Evolutionary conservation across 2,329 filamentous ascomycete genomes (phyloP).

Genomic region (Apiospora pterosperma): DNA sequence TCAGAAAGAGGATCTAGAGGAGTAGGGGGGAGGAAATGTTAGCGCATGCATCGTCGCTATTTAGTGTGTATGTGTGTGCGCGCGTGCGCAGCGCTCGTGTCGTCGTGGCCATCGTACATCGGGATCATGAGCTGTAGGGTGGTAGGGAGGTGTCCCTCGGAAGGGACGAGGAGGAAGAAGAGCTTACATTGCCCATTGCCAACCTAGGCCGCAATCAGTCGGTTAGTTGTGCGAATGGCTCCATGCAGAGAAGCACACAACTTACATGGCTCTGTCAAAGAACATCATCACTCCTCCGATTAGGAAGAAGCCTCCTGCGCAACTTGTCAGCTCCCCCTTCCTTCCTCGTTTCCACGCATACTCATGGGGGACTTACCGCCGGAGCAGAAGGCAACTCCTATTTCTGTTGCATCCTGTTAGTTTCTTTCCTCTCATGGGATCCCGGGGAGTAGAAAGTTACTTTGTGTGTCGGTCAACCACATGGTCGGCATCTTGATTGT

Average conservation of each 20-base stretch:
- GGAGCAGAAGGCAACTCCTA: slow-evolving; percentile 96
- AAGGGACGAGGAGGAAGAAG: no score
- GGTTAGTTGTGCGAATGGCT: neutral
- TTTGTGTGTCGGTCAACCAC: slow-evolving; percentile 96
- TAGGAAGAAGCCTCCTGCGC: slow-evolving; percentile 85
- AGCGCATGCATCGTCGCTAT: slow-evolving; percentile 7
- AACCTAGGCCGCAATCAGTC: slow-evolving; percentile 53
- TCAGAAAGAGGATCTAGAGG: slow-evolving; percentile 87
- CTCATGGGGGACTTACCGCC: slow-evolving; percentile 66
- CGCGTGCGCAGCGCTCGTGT: neutral
- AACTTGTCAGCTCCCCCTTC: slow-evolving; percentile 3
- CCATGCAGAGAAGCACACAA: slow-evolving; percentile 14
- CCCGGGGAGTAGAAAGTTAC: slow-evolving; percentile 49
- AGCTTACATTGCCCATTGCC: slow-evolving; percentile 87
- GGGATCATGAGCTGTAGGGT: neutral
- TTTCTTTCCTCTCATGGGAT: neutral
- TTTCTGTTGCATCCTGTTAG: slow-evolving; percentile 60
- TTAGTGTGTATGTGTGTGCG: neutral
- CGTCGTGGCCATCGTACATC: neutral
- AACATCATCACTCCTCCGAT: slow-evolving; percentile 93
- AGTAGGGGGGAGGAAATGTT: neutral
- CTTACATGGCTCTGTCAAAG: slow-evolving; percentile 93
- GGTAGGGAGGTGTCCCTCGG: slow-evolving; percentile 8
- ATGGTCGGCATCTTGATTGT: slow-evolving; percentile 68
- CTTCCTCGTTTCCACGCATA: neutral